Evolutionary conservation across 2,329 filamentous ascomycete species (phyloP).

Genomic region (Pseudogymnoascus verrucosus): DNA sequence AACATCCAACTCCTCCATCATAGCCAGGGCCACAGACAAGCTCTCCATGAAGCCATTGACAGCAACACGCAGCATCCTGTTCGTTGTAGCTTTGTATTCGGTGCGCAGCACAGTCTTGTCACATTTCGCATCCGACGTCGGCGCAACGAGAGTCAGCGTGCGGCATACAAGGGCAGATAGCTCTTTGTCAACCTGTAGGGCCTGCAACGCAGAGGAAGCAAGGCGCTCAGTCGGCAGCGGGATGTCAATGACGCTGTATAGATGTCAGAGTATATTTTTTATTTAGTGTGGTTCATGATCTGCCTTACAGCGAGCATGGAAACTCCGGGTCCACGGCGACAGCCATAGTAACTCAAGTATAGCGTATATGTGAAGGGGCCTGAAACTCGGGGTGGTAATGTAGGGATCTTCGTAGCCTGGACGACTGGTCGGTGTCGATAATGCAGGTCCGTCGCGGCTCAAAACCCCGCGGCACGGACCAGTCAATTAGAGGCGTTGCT

Average conservation of each 20-base stretch:
- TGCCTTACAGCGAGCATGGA: constrained; percentile 54
- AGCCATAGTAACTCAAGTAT: background rate
- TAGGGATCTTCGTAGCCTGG: constrained; percentile 6
- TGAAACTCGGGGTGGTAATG: background rate
- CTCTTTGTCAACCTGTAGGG: constrained; percentile 80
- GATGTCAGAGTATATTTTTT: background rate
- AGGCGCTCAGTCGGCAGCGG: constrained; percentile 77
- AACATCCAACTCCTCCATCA: constrained; percentile 84
- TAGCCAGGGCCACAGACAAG: constrained; percentile 71
- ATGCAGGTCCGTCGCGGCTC: constrained; percentile 4
- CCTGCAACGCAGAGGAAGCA: constrained; percentile 64
- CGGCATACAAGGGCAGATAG: constrained; percentile 77
- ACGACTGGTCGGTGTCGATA: constrained; percentile 4
- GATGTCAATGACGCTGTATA: constrained; percentile 23
- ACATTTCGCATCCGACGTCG: constrained; percentile 22
- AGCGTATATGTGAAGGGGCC: background rate
- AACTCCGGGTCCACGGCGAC: constrained; percentile 39
- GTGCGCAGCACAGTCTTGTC: constrained; percentile 54
- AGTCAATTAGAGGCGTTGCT: constrained; percentile 8
- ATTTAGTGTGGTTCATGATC: constrained; percentile 7
- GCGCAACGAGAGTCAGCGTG: constrained; percentile 50
- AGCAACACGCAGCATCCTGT: constrained; percentile 91
- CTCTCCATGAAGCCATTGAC: constrained; percentile 97
- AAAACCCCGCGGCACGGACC: constrained; percentile 5
- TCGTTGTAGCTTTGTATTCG: constrained; percentile 80